Evolutionary conservation across 495 filamentous ascomycete genomes (phyloP).

Genomic region (Talaromyces thailandensis): DNA sequence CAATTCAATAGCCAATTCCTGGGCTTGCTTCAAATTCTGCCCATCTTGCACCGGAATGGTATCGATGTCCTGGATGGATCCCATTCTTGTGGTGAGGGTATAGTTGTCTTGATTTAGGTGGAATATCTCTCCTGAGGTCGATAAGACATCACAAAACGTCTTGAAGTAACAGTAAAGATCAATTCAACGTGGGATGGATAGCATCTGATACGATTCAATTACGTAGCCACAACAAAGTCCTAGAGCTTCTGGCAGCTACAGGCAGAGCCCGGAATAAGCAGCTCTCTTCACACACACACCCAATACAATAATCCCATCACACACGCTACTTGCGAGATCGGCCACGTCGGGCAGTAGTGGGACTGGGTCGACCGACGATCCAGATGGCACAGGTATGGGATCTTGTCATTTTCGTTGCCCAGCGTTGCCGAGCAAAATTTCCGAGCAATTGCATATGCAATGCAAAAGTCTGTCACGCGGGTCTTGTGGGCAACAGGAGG

Average conservation of each 20-base stretch:
- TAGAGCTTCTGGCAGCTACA: not conserved
- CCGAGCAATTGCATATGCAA: not conserved
- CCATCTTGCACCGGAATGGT: not conserved
- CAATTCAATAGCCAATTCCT: not conserved
- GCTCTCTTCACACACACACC: not conserved
- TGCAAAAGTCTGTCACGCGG: not conserved
- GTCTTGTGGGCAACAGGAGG: not conserved
- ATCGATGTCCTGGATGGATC: slow-evolving; percentile 15
- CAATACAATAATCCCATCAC: not conserved
- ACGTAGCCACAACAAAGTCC: not conserved
- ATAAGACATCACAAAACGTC: not conserved
- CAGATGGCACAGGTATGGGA: not conserved
- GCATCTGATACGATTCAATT: not conserved
- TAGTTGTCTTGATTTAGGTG: not conserved
- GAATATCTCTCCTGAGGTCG: not conserved
- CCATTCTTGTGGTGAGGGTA: slow-evolving; percentile 18
- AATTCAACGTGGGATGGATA: not conserved
- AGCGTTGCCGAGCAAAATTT: not conserved
- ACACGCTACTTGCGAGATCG: not conserved
- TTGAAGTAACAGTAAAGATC: not conserved
- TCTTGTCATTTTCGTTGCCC: not conserved
- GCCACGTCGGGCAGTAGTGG: not conserved
- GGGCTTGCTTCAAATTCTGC: not conserved
- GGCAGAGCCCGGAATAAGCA: not conserved
- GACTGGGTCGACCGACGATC: not conserved